A percentile compares a stretch with the other conserved stretches of the same genome.
Conservation (phyloP, 768 basidiomycete species). For the Russula earlei region DNA sequence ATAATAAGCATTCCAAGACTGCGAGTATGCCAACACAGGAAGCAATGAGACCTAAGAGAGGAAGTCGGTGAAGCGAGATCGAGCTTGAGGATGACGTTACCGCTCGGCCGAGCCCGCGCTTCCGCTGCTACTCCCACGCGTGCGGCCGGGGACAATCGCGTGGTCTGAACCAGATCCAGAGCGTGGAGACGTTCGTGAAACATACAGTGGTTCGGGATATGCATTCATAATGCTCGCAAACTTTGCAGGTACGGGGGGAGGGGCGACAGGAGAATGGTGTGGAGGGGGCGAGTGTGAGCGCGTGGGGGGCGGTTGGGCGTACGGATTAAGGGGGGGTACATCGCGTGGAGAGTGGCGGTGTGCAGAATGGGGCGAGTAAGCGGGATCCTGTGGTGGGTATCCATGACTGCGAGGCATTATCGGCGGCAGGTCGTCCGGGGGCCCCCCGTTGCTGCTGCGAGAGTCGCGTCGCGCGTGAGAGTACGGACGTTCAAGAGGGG, state of each 20-base stretch:
- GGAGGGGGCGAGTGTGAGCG: conserved; percentile 24
- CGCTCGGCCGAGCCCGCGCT: conserved; percentile 15
- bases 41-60: background rate
- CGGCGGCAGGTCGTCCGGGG: conserved; percentile 14
- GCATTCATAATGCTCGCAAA: conserved; percentile 67
- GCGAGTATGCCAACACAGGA: background rate
- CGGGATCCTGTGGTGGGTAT: conserved; percentile 6
- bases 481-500: conserved; percentile 7
- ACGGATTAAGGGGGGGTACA: conserved; percentile 10
- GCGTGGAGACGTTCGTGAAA: conserved; percentile 21
- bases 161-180: conserved; percentile 27
- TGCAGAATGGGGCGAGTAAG: conserved; percentile 12
- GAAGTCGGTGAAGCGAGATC: background rate
- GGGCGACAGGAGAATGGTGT: conserved; percentile 22
- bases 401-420: conserved; percentile 13
- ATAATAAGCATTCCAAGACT: background rate
- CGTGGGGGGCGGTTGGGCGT: background rate
- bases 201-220: conserved; percentile 36
- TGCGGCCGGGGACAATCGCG: conserved; percentile 19
- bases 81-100: background rate
- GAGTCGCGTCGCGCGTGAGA: conserved; percentile 13
- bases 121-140: conserved; percentile 13
- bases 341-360: conserved; percentile 8
- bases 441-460: conserved; percentile 14
- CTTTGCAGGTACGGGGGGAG: conserved; percentile 38